Evolutionary conservation across 106 monocot genomes (phyloP).

Genomic region (Phalaenopsis equestris): DNA sequence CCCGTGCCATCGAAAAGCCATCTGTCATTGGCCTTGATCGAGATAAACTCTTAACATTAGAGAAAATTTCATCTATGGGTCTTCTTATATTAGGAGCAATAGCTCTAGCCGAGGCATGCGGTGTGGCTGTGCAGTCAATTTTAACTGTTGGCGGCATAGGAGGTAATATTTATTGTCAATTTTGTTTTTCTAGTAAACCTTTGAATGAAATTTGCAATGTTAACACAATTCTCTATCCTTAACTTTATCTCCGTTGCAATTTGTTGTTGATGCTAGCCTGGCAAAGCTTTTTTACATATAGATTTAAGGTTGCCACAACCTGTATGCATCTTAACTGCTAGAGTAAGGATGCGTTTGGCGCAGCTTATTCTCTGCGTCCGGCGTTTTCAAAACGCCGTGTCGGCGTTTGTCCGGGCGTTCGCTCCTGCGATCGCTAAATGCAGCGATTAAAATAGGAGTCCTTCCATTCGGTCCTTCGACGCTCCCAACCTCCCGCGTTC

Average conservation of each 20-base stretch:
- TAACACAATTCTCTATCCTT: neutral
- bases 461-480: too few species aligned
- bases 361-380: too few species aligned
- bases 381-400: too few species aligned
- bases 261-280: neutral
- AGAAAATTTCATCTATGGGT: conserved; percentile 74
- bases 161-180: conserved; percentile 40
- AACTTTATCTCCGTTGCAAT: neutral
- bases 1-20: conserved; percentile 35
- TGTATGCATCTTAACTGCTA: neutral
- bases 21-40: conserved; percentile 37
- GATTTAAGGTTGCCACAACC: neutral
- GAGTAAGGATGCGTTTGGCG: too few species aligned
- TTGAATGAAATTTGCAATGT: neutral
- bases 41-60: conserved; percentile 63
- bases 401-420: too few species aligned
- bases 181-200: neutral
- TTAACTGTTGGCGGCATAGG: conserved; percentile 92
- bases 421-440: too few species aligned
- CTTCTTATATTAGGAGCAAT: conserved; percentile 58
- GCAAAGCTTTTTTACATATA: neutral
- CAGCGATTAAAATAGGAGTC: too few species aligned
- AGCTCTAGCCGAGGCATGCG: conserved; percentile 83
- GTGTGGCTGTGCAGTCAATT: conserved; percentile 83
- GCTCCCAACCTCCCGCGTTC: too few species aligned